Base-by-base conservation (phyloP, 1,139 yeast genomes). In the Blastobotrys persicus region DNA sequence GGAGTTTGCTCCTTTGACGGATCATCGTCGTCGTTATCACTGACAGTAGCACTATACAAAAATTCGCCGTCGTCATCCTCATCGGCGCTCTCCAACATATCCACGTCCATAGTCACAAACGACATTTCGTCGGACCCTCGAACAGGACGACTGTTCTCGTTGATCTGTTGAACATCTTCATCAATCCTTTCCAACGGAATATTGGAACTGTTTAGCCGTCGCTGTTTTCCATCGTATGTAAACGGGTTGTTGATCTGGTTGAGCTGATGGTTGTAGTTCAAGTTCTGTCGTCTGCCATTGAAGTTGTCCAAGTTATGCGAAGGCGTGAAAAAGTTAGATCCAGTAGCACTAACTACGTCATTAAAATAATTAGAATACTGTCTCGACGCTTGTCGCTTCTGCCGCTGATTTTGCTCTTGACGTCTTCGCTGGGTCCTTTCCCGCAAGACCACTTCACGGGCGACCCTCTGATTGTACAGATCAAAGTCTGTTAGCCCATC, bases 401-500 rank as follows among this genome's bases (percentile, higher is more conserved):
- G 52, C 49, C 53, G 46, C 48, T 54, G 49, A 13, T 47, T 49
- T 37, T 51, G 50, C 20, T 53, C 49, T 43, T 56, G 53, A 6
- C 62, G 59, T 31, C 57, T 48, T 16, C 59, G 49, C 13, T 59
- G 51, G 2, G 51, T 57, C 51, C 60, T 62, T 35, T 60, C 62
- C 44, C 60, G 58, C 5, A 70, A 55, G 14, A 61, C 55, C n/a
- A 71, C 65, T 37, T 71, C 74, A 31, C 64, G 56, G 16, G 67
- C 66, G 0, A 72, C 60, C 26, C 63, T 55, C 13, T 58, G 64
- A 41, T 69, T 69, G 52, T 73, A 75, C 19, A 58, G 60, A 19
- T 70, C 73, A 54, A 72, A 75, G 44, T 75, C 78, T 2, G 64
- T 58, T 6, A 60, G 47, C 1, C 55, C 56, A 1, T 47, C 50